Evolutionary conservation across 2,329 filamentous ascomycete species (phyloP), one percentile per base, ranked within the genome.

Genomic region (Colletotrichum tropicale): DNA sequence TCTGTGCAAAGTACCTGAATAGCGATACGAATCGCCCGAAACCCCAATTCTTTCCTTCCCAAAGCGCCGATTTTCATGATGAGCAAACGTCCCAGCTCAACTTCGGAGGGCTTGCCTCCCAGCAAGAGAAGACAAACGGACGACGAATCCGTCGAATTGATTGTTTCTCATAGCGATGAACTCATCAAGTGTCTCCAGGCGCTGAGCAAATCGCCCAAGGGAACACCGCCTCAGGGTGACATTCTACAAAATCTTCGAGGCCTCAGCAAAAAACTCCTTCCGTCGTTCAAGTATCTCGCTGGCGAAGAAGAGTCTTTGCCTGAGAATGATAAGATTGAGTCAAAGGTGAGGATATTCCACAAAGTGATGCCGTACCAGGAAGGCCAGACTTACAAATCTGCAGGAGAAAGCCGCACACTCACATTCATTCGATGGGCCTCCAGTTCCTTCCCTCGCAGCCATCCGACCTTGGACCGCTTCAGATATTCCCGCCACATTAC

Each of bases 391-490:
- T 21, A 72, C 69, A 26, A 26, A 18, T 30, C 8, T 6, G 10
- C 18, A 69, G 72, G 28, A 69, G 9, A 32, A 60, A 16, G 18
- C 10, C 32, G n/a, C 16, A 16, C 15, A 52, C 32, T 34, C 24
- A 21, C 24, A 26, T 16, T 43, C 61, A 38, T 21, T 43, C 12
- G 32, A 48, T 15, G 69, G 34, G 8, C 64, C 66, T 8, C 68
- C 76, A n/a, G 73, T 74, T 32, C 72, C 64, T 16, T 75, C 76
- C n/a, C 74, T 77, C 34, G 52, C 68, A 12, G 32, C 71, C 16
- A 70, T 87, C 58, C 88, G 85, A 69, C 87, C 86, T 72, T 93
- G 88, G 89, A 87, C 82, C n/a, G 85, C 82, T 36, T 83, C 87
- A 71, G 87, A 89, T 43, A 88, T 93, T 52, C 83, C 88, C 5